Percentiles rank a stretch among this genome's conserved stretches.
Evolutionary conservation across 108 stramenopile genomes (phyloP).

Genomic region (Schizochytrium sp.): DNA sequence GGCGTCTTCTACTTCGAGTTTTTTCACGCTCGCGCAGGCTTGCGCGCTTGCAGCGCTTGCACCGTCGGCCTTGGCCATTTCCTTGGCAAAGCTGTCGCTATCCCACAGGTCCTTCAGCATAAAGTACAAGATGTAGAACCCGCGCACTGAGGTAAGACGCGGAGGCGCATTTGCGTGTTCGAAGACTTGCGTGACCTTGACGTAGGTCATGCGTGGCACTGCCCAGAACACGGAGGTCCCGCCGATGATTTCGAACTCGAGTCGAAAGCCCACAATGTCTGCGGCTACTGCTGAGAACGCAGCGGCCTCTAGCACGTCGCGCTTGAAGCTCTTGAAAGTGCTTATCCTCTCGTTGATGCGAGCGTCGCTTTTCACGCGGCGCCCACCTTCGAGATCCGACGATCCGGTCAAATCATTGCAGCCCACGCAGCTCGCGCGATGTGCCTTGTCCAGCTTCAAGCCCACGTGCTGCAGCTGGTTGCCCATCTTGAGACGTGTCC

Average conservation of each 20-base stretch:
- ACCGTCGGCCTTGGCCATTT: neutral
- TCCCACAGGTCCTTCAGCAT: neutral
- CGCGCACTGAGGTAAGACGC: constrained; percentile 3
- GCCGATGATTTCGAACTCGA: neutral
- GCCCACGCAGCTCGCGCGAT: neutral
- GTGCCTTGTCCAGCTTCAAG: neutral
- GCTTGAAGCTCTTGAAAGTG: neutral
- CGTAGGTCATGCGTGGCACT: neutral
- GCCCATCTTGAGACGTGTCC: neutral
- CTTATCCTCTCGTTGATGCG: neutral
- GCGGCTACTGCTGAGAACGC: neutral
- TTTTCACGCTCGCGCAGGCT: no score
- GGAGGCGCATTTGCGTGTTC: neutral
- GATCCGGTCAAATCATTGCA: neutral
- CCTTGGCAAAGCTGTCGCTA: neutral
- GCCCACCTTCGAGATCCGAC: neutral
- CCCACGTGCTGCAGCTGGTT: constrained; percentile 8
- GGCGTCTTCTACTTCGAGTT: no score
- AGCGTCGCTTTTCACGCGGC: neutral
- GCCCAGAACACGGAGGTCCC: neutral
- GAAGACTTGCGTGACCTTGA: constrained; percentile 3
- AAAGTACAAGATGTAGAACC: neutral
- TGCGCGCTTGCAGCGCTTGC: neutral
- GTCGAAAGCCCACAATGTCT: neutral
- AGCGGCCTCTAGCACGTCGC: neutral